Evolutionary conservation across 176 grass and related monocot genomes (phyloP).

Genomic region (Echinochloa phyllopogon): DNA sequence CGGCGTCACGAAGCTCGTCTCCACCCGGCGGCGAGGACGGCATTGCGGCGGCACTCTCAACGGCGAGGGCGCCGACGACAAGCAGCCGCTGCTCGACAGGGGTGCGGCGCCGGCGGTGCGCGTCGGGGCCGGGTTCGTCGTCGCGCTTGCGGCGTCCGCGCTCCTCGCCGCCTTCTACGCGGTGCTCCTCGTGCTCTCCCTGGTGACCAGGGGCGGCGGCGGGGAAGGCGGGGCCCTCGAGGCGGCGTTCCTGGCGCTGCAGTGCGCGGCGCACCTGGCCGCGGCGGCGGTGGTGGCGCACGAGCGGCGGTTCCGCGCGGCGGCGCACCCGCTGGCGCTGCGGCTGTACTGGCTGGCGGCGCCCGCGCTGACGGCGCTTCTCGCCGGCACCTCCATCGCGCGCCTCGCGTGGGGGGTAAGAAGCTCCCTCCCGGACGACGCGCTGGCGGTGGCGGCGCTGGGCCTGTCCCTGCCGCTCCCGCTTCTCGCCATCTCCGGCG

Average conservation of each 20-base stretch:
- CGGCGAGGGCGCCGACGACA: conserved; percentile 39
- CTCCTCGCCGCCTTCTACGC: conserved; percentile 58
- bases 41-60: background rate
- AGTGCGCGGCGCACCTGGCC: conserved; percentile 59
- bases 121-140: conserved; percentile 43
- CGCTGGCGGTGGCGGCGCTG: conserved; percentile 54
- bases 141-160: conserved; percentile 52
- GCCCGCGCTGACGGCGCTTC: conserved; percentile 55
- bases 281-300: conserved; percentile 61
- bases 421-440: conserved; percentile 49
- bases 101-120: background rate
- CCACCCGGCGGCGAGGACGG: background rate
- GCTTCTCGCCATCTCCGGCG: conserved; percentile 44
- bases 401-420: conserved; percentile 42
- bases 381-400: conserved; percentile 52
- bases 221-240: conserved; percentile 33
- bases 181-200: conserved; percentile 44
- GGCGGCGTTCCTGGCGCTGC: conserved; percentile 67
- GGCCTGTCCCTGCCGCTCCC: conserved; percentile 60
- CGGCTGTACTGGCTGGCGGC: conserved; percentile 74
- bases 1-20: conserved; percentile 31
- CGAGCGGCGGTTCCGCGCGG: conserved; percentile 59
- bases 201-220: background rate
- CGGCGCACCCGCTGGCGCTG: conserved; percentile 60
- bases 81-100: conserved; percentile 64